Percentiles rank a stretch among this genome's conserved stretches.
Conservation (phyloP, 2,329 filamentous ascomycete species). For the Cercospora brassicicola region DNA sequence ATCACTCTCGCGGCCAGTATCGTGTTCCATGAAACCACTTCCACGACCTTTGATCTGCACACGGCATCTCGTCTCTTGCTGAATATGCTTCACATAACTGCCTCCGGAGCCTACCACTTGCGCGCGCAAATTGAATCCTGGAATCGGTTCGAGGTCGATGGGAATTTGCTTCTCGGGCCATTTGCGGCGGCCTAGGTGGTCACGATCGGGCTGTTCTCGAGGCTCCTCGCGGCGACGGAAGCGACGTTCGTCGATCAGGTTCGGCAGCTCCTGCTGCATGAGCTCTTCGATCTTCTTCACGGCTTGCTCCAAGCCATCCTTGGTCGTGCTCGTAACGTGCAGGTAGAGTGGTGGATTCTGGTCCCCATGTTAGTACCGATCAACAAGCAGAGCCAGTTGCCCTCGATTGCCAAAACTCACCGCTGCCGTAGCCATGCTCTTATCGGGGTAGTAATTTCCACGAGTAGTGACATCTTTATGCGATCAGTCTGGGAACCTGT, state of each 20-base stretch:
- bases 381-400: not conserved
- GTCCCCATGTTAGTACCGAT: not conserved
- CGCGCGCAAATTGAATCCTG: constrained; percentile 91
- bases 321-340: constrained; percentile 89
- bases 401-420: constrained; percentile 56
- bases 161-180: constrained; percentile 97
- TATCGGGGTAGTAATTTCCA: constrained; percentile 95
- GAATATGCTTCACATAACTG: constrained; percentile 96
- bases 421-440: constrained; percentile 90
- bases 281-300: constrained; percentile 87
- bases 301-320: constrained; percentile 86
- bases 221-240: constrained; percentile 69
- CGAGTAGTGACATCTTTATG: constrained; percentile 97
- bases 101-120: constrained; percentile 94
- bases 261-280: constrained; percentile 93
- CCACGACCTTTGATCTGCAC: constrained; percentile 98
- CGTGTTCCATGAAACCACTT: constrained; percentile 87
- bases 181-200: constrained; percentile 92
- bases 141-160: constrained; percentile 84
- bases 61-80: constrained; percentile 89
- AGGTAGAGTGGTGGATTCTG: constrained; percentile 78
- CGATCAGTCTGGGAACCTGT: constrained; percentile 52
- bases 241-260: constrained; percentile 88
- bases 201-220: constrained; percentile 70
- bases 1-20: constrained; percentile 86